Base-by-base conservation (phyloP, 805 yeast species). In the Ogataea pini region DNA sequence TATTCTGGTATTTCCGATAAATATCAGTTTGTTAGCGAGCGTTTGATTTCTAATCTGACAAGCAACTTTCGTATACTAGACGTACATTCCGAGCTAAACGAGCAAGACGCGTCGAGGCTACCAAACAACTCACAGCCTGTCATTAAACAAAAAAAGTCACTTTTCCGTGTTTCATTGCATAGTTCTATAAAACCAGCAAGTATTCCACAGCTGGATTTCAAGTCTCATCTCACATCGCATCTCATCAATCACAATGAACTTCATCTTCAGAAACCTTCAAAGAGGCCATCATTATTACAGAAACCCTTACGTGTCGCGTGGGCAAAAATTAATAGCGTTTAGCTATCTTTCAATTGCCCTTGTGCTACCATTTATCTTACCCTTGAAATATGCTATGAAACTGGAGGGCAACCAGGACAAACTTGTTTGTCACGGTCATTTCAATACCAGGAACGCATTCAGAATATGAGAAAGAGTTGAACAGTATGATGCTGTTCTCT, bases 301-400 rank as follows among this genome's bases (percentile, higher is more conserved):
- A 29, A 48, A 49, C 31, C 46, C 45, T 14, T 37, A 40, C n/a
- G 55, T 48, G 27, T 43, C 60, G 7, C 41, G 46, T 17, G 45
- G 50, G 0, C 60, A 62, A 10, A 62, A 54, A 32, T 40, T 62
- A 10, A 44, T 61, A 4, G 69, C 68, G 16, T 51, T 65, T 29
- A 55, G 63, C 16, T 68, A 68, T 34, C 46, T 69, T 7, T 56
- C 71, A 3, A 51, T 68, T 22, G 72, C 71, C 13, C 50, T 69
- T 37, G 59, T 67, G 8, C 56, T 68, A 12, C 73, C 73, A 8
- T 69, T 68, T 47, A 51, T 67, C 37, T 42, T 68, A 33, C 72
- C 72, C 13, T 43, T 67, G 28, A 66, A 58, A 47, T 55, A 60
- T 31, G 58, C 70, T 5, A 50, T 64, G 7, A 49, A 48, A 16